Evolutionary conservation across 805 yeast genomes (phyloP).

Genomic region (Blastobotrys parvus): DNA sequence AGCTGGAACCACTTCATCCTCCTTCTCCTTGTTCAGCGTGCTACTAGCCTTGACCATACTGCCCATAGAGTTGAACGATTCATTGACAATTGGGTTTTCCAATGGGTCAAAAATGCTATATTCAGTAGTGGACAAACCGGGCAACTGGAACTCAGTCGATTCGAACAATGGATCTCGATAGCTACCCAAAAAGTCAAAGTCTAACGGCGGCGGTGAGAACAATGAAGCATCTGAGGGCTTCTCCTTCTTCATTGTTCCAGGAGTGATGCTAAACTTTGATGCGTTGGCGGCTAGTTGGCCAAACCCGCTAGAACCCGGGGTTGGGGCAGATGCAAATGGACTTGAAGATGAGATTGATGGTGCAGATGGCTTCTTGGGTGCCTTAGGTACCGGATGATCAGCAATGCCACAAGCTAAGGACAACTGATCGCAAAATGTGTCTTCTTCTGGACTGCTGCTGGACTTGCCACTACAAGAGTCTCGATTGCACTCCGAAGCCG

Average conservation of each 20-base stretch:
- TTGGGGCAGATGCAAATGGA: not conserved
- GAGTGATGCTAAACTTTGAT: conserved; percentile 8
- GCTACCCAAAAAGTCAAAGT: conserved; percentile 20
- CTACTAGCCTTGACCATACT: conserved; percentile 2
- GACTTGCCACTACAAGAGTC: not conserved
- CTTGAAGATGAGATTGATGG: conserved; percentile 1
- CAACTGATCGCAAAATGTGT: conserved; percentile 67
- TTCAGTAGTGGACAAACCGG: conserved; percentile 27
- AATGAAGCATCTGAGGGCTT: conserved; percentile 2
- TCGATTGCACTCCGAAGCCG: not conserved
- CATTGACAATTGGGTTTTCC: conserved; percentile 20
- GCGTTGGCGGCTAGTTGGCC: not conserved
- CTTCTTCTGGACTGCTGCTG: conserved; percentile 51
- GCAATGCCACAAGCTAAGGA: conserved; percentile 78
- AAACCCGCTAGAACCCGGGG: too few species aligned
- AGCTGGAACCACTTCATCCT: conserved; percentile 26
- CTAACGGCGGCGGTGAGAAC: conserved; percentile 24
- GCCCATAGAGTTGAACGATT: conserved; percentile 11
- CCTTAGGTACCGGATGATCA: conserved; percentile 55
- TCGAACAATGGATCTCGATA: conserved; percentile 26
- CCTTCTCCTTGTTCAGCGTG: conserved; percentile 2
- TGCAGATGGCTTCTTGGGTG: not conserved
- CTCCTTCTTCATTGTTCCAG: not conserved
- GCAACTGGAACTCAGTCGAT: conserved; percentile 22
- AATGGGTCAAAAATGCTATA: conserved; percentile 31